phyloP scores from a whole-genome alignment of 1,284 basidiomycete genomes.

The Coriolopsis trogii region DNA sequence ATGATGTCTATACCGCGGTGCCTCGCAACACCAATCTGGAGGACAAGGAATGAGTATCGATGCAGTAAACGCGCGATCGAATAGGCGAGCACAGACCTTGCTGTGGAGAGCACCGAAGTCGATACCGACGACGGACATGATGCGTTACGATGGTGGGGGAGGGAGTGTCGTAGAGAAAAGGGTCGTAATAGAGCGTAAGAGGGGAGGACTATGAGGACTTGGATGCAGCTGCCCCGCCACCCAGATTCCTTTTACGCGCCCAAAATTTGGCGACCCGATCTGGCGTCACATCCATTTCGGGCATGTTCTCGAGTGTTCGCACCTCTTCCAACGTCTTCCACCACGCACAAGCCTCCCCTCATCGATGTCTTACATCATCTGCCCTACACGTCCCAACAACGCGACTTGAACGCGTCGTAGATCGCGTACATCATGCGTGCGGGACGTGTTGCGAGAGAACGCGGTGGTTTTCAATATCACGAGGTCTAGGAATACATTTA shows the following conservation, averaged over 20 bases:
- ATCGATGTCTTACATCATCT: background rate
- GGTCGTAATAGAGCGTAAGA: conserved; percentile 24
- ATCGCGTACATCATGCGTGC: too few relatives aligned
- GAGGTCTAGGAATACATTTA: conserved; percentile 19
- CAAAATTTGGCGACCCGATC: conserved; percentile 33
- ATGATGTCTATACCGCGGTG: conserved; percentile 95
- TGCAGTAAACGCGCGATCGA: conserved; percentile 8
- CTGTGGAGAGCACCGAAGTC: conserved; percentile 89
- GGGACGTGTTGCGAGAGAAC: too few relatives aligned
- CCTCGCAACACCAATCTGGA: conserved; percentile 89
- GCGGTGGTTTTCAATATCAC: too few relatives aligned
- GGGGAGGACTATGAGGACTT: conserved; percentile 10
- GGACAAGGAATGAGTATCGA: conserved; percentile 20
- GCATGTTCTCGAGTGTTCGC: conserved; percentile 29
- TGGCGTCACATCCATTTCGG: conserved; percentile 19
- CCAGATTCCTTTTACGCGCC: conserved; percentile 33
- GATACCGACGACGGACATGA: conserved; percentile 89
- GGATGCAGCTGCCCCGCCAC: conserved; percentile 10
- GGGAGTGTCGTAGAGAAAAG: conserved; percentile 19
- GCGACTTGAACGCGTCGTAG: too few relatives aligned
- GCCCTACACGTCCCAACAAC: background rate
- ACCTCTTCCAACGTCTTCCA: conserved; percentile 23
- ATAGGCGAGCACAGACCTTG: conserved; percentile 56
- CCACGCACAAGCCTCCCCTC: conserved; percentile 11
- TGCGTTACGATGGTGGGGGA: conserved; percentile 17